Evolutionary conservation across 1,139 yeast species (phyloP).

Genomic region (Geotrichum histeridarum): DNA sequence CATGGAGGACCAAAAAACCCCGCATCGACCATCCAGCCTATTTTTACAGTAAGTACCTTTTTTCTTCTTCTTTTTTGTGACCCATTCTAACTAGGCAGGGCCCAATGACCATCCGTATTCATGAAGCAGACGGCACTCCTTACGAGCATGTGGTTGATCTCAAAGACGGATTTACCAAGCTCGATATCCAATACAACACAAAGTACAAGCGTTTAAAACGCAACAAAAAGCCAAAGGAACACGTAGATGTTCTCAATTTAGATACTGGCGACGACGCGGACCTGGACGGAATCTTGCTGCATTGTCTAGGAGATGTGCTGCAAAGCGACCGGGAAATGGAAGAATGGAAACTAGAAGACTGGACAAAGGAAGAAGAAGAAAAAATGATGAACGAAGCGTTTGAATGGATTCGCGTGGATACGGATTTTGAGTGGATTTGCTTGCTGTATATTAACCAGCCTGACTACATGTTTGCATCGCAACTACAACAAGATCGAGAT

Average conservation of each 20-base stretch:
- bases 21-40: conserved; percentile 32
- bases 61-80: background rate
- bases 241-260: conserved; percentile 26
- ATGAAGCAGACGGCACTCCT: conserved; percentile 99
- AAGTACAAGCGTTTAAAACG: conserved; percentile 73
- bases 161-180: conserved; percentile 75
- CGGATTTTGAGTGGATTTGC: conserved; percentile 97
- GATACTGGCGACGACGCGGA: conserved; percentile 32
- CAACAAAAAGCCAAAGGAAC: conserved; percentile 46
- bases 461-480: conserved; percentile 92
- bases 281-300: conserved; percentile 43
- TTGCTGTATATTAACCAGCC: conserved; percentile 78
- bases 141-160: conserved; percentile 94
- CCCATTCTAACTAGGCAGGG: conserved; percentile 42
- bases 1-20: conserved; percentile 30
- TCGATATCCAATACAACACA: conserved; percentile 92
- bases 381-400: conserved; percentile 74
- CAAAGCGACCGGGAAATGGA: conserved; percentile 54
- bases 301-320: conserved; percentile 75
- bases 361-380: conserved; percentile 69
- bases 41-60: conserved; percentile 44
- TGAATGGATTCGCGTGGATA: conserved; percentile 96
- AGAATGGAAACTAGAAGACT: conserved; percentile 72
- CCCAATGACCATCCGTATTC: conserved; percentile 94
- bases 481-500: conserved; percentile 88